Evolutionary conservation across 345 rosid genomes (phyloP).

Genomic region (Citrus maxima): DNA sequence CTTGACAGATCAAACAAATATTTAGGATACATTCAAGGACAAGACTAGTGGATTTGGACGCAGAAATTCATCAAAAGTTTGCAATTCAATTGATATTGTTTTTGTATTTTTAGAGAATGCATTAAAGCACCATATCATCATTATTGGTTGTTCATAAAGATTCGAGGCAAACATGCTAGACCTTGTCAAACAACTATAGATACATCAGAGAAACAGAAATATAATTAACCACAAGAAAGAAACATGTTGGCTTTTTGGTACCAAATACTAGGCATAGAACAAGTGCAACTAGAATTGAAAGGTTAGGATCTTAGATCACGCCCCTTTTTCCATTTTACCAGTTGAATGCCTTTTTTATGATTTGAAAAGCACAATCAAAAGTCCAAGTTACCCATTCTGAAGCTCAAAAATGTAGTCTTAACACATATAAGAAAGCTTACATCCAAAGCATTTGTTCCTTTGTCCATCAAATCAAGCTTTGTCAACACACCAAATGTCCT

Average conservation of each 20-base stretch:
- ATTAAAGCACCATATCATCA: background rate
- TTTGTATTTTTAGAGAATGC: background rate
- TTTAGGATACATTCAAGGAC: background rate
- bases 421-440: conserved; percentile 33
- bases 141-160: background rate
- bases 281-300: conserved; percentile 1
- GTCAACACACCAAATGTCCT: conserved; percentile 75
- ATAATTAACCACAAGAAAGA: background rate
- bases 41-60: background rate
- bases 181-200: background rate
- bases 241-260: background rate
- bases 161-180: background rate
- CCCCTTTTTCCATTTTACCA: background rate
- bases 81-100: background rate
- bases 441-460: conserved; percentile 69
- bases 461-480: conserved; percentile 78
- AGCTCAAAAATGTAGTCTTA: background rate
- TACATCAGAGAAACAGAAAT: background rate
- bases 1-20: background rate
- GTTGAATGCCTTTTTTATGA: background rate
- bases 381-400: background rate
- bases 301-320: background rate
- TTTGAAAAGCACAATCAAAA: background rate
- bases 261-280: background rate
- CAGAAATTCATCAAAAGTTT: background rate